A percentile compares a stretch with the other conserved stretches of the same genome.
Evolutionary conservation across 805 yeast species (phyloP).

Genomic region (Myxozyma udenii): DNA sequence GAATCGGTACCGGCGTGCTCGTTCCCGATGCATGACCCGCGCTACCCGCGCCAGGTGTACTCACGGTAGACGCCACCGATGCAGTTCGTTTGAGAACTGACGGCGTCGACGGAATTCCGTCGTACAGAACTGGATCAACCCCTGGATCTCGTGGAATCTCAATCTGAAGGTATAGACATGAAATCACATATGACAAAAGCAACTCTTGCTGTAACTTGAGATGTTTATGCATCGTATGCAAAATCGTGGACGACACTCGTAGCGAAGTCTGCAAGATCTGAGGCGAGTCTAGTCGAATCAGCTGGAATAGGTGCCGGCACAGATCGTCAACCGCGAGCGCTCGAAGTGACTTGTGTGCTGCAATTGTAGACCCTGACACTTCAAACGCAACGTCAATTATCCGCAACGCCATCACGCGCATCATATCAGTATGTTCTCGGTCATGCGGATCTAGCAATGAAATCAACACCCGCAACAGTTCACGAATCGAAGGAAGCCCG

Average conservation of each 20-base stretch:
- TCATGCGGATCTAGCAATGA: conserved; percentile 82
- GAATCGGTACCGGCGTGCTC: conserved; percentile 27
- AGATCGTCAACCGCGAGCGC: conserved; percentile 71
- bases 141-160: conserved; percentile 41
- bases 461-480: conserved; percentile 68
- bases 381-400: conserved; percentile 78
- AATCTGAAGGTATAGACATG: conserved; percentile 40
- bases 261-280: conserved; percentile 71
- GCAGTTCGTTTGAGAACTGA: conserved; percentile 50
- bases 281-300: conserved; percentile 72
- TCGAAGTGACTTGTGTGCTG: conserved; percentile 62
- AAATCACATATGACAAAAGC: conserved; percentile 40
- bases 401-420: conserved; percentile 77
- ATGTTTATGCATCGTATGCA: conserved; percentile 60
- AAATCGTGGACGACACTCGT: conserved; percentile 68
- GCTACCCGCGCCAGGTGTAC: not conserved
- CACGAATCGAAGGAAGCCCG: conserved; percentile 73
- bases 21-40: conserved; percentile 13
- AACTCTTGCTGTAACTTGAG: conserved; percentile 78
- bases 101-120: conserved; percentile 41
- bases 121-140: conserved; percentile 42
- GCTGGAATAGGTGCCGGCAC: conserved; percentile 79
- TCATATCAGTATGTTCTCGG: conserved; percentile 79
- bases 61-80: conserved; percentile 1
- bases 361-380: conserved; percentile 64